A percentile compares a stretch with the other conserved stretches of the same genome.
Conservation (phyloP, 352 stramenopile genomes). For the Pythium dissimile region DNA sequence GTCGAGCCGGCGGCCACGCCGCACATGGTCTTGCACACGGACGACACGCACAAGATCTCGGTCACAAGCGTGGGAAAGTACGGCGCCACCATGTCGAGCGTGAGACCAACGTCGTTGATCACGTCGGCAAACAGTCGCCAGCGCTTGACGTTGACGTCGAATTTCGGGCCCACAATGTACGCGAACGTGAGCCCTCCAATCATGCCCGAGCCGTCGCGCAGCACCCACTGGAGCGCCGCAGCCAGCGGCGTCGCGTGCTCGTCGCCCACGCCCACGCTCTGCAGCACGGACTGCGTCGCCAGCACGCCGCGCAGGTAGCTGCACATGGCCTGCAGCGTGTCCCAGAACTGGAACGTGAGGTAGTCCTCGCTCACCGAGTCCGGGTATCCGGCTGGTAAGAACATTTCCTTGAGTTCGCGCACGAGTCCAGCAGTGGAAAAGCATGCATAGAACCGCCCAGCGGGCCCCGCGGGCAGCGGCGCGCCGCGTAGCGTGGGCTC, state of each 20-base stretch:
- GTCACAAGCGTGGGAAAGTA: constrained; percentile 70
- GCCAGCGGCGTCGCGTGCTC: constrained; percentile 68
- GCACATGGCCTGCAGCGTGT: constrained; percentile 94
- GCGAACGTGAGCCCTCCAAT: constrained; percentile 93
- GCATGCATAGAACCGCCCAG: constrained; percentile 20
- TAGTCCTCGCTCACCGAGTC: constrained; percentile 89
- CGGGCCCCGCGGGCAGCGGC: constrained; percentile 15
- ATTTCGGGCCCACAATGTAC: constrained; percentile 86
- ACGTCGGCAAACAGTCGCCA: constrained; percentile 96
- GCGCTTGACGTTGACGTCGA: constrained; percentile 95
- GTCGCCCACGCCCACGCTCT: constrained; percentile 92
- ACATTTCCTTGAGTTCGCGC: constrained; percentile 81
- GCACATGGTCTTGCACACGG: constrained; percentile 94
- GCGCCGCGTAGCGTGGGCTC: constrained; percentile 1
- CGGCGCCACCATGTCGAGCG: constrained; percentile 80
- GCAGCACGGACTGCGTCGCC: constrained; percentile 90
- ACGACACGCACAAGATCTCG: constrained; percentile 78
- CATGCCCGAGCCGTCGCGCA: constrained; percentile 76
- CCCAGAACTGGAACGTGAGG: constrained; percentile 94
- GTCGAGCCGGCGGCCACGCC: constrained; percentile 93
- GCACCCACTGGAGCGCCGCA: constrained; percentile 74
- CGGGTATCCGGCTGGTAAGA: constrained; percentile 82
- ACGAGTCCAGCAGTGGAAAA: constrained; percentile 32
- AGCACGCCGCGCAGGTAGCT: constrained; percentile 94
- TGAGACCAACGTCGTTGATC: constrained; percentile 95